Evolutionary conservation across 1,284 basidiomycete genomes (phyloP).

Genomic region (Boletellus sp.): DNA sequence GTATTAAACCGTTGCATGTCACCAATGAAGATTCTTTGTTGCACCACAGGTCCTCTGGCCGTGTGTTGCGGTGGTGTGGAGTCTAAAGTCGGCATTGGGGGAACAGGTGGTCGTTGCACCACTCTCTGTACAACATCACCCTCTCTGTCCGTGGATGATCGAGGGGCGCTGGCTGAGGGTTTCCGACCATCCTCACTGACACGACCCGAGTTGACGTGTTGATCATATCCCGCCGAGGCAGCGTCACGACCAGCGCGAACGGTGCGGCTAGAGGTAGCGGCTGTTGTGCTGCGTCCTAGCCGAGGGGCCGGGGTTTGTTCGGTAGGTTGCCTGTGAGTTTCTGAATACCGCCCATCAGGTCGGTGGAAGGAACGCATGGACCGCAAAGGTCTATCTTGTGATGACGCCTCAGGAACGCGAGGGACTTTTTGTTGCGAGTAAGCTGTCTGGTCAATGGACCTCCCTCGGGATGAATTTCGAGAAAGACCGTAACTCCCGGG

Average conservation of each 20-base stretch:
- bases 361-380: constrained; percentile 60
- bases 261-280: constrained; percentile 10
- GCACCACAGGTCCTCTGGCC: constrained; percentile 35
- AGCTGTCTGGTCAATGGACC: constrained; percentile 21
- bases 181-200: constrained; percentile 29
- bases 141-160: constrained; percentile 25
- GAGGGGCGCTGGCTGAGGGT: constrained; percentile 18
- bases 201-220: constrained; percentile 19
- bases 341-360: constrained; percentile 30
- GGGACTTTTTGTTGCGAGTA: constrained; percentile 19
- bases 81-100: constrained; percentile 36
- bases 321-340: constrained; percentile 29
- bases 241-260: constrained; percentile 18
- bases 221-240: constrained; percentile 17
- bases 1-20: constrained; percentile 71
- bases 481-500: constrained; percentile 15
- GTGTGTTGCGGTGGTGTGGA: constrained; percentile 20
- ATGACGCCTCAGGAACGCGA: constrained; percentile 24
- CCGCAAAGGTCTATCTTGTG: constrained; percentile 38
- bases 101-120: constrained; percentile 32
- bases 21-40: constrained; percentile 71
- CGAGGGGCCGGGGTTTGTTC: constrained; percentile 32
- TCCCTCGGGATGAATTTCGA: constrained; percentile 22
- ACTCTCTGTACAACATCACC: constrained; percentile 19
- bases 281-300: constrained; percentile 33